These are phyloP conservation scores for Metschnikowia sp. DNA, from an alignment of 805 yeast genomes.

Conservation along the genomic window DNA sequence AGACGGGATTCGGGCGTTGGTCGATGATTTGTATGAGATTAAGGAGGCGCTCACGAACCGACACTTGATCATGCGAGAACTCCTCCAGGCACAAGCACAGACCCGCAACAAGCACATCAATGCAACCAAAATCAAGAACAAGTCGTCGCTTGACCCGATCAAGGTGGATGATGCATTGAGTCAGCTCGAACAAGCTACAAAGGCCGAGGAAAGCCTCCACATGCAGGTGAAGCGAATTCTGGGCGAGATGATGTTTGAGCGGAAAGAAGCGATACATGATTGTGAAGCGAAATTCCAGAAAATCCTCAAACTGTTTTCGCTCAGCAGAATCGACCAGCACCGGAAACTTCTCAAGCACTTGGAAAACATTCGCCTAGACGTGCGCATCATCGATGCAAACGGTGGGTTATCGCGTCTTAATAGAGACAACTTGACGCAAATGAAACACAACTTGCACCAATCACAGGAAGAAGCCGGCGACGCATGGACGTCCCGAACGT, in stretches of 20 bases:
- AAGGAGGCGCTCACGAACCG: slow-evolving; percentile 93
- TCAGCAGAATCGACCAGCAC: slow-evolving; percentile 80
- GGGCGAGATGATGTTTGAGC: slow-evolving; percentile 78
- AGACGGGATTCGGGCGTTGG: slow-evolving; percentile 64
- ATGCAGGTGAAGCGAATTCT: slow-evolving; percentile 78
- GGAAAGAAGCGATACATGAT: slow-evolving; percentile 53
- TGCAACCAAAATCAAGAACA: slow-evolving; percentile 69
- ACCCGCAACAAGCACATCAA: slow-evolving; percentile 67
- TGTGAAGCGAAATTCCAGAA: slow-evolving; percentile 54
- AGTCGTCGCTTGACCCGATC: slow-evolving; percentile 74
- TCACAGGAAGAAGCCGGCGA: slow-evolving; percentile 43
- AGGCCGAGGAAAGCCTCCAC: slow-evolving; percentile 71
- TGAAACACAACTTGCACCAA: slow-evolving; percentile 41
- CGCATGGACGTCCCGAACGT: slow-evolving; percentile 43
- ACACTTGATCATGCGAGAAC: slow-evolving; percentile 87
- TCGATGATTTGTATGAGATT: slow-evolving; percentile 76
- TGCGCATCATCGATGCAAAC: slow-evolving; percentile 66
- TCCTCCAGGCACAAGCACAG: slow-evolving; percentile 70
- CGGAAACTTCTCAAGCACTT: slow-evolving; percentile 72
- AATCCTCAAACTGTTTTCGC: slow-evolving; percentile 55
- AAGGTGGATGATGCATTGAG: slow-evolving; percentile 88
- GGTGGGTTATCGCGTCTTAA: slow-evolving; percentile 87
- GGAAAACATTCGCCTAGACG: slow-evolving; percentile 68
- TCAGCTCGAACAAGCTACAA: slow-evolving; percentile 73
- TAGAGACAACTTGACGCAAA: slow-evolving; percentile 54